These are phyloP conservation scores for Oryza glaberrima DNA, from an alignment of 176 grass and related monocot genomes.

Conservation along the genomic window DNA sequence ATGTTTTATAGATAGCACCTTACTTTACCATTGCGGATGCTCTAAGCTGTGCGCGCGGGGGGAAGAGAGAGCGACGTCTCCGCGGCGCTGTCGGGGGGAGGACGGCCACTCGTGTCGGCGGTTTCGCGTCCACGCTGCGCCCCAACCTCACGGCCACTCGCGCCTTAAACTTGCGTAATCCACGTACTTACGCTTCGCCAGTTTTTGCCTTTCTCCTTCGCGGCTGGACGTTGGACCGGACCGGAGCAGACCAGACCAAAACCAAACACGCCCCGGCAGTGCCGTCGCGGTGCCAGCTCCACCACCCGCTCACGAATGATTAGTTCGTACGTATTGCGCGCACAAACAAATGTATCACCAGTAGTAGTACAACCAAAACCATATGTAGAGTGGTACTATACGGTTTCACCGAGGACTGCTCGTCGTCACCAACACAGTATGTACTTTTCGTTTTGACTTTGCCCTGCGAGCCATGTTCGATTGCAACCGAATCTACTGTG, in stretches of 20 bases:
- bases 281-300: background rate
- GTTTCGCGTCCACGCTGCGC: conserved; percentile 27
- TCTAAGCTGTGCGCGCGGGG: background rate
- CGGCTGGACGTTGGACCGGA: background rate
- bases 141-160: conserved; percentile 13
- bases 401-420: background rate
- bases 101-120: conserved; percentile 19
- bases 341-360: too few relatives aligned
- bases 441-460: background rate
- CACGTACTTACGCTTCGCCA: background rate
- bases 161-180: background rate
- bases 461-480: background rate
- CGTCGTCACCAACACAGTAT: background rate
- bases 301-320: background rate
- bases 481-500: background rate
- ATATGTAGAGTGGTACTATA: background rate
- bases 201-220: background rate
- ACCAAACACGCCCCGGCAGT: background rate
- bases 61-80: conserved; percentile 22
- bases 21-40: too few relatives aligned
- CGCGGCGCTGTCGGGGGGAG: conserved; percentile 30
- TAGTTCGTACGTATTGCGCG: background rate
- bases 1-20: too few relatives aligned
- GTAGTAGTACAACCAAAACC: background rate
- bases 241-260: background rate